Percentiles rank a stretch among this genome's conserved stretches.
These are phyloP conservation scores for Fusarium vanettenii DNA, from an alignment of 2,329 filamentous ascomycete genomes.

Conservation along the genomic window DNA sequence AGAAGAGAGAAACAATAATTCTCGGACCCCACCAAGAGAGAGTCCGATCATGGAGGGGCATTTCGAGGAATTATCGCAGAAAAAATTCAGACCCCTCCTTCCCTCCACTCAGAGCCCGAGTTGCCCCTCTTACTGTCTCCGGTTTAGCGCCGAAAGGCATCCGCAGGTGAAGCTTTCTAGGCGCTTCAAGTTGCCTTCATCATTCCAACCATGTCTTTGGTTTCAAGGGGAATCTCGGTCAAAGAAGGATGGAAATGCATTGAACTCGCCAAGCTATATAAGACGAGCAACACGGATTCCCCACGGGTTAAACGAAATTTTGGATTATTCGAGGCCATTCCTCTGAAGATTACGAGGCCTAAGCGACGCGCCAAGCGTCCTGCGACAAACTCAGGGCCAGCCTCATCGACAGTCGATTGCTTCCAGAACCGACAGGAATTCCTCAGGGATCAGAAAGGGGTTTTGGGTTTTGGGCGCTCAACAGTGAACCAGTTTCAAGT, in stretches of 20 bases:
- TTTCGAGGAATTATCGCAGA: constrained; percentile 36
- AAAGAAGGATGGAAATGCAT: not conserved
- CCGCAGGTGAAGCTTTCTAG: not conserved
- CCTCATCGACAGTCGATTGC: not conserved
- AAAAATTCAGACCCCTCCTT: constrained; percentile 42
- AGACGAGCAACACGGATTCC: not conserved
- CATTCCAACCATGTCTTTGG: not conserved
- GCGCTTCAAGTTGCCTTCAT: not conserved
- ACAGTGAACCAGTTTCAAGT: constrained; percentile 5
- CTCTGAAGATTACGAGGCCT: constrained; percentile 19
- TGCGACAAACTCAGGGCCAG: not conserved
- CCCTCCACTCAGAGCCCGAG: constrained; percentile 27
- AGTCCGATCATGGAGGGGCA: constrained; percentile 41
- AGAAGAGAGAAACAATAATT: constrained; percentile 21
- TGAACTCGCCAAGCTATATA: not conserved
- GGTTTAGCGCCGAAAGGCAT: constrained; percentile 39
- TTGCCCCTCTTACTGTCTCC: constrained; percentile 48
- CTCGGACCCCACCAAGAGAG: constrained; percentile 35
- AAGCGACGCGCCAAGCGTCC: constrained; percentile 7
- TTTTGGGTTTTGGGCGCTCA: constrained; percentile 7
- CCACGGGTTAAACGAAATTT: not conserved
- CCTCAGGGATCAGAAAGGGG: not conserved
- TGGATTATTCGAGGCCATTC: constrained; percentile 5
- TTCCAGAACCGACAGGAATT: constrained; percentile 16
- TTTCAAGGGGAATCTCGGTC: not conserved